Percentiles rank a stretch among this genome's conserved stretches.
Conservation (phyloP, 148 eudicot species). For the Camellia granthamiana region DNA sequence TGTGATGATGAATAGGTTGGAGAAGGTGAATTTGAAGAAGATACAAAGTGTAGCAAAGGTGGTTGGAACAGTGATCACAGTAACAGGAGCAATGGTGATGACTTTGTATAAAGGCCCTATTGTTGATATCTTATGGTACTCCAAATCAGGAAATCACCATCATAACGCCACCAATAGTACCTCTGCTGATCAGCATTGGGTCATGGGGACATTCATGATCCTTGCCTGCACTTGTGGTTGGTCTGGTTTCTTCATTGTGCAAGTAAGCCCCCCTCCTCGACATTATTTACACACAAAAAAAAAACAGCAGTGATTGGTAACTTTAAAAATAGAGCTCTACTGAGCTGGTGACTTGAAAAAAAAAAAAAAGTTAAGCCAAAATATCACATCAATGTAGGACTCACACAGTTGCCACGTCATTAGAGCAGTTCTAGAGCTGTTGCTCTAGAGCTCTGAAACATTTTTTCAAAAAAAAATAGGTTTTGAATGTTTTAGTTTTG, state of each 20-base stretch:
- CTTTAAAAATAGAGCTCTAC: too few species aligned
- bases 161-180: slow-evolving; percentile 14
- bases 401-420: too few species aligned
- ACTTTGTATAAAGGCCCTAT: slow-evolving; percentile 67
- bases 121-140: slow-evolving; percentile 39
- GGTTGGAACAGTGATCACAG: slow-evolving; percentile 54
- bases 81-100: slow-evolving; percentile 68
- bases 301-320: too few species aligned
- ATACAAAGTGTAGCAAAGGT: slow-evolving; percentile 48
- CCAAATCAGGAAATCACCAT: slow-evolving; percentile 12
- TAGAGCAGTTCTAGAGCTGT: too few species aligned
- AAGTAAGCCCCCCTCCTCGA: slow-evolving; percentile 25
- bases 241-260: slow-evolving; percentile 62
- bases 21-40: slow-evolving; percentile 45
- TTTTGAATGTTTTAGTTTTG: too few species aligned
- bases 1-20: slow-evolving; percentile 36
- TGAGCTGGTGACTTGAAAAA: too few species aligned
- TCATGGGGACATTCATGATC: slow-evolving; percentile 47
- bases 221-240: slow-evolving; percentile 43
- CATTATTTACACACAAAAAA: too few species aligned
- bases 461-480: too few species aligned
- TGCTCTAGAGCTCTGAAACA: too few species aligned
- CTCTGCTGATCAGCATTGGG: slow-evolving; percentile 47
- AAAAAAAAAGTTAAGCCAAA: too few species aligned
- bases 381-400: too few species aligned